phyloP scores from a whole-genome alignment of 495 filamentous ascomycete genomes.

The Aspergillus avenaceus region DNA sequence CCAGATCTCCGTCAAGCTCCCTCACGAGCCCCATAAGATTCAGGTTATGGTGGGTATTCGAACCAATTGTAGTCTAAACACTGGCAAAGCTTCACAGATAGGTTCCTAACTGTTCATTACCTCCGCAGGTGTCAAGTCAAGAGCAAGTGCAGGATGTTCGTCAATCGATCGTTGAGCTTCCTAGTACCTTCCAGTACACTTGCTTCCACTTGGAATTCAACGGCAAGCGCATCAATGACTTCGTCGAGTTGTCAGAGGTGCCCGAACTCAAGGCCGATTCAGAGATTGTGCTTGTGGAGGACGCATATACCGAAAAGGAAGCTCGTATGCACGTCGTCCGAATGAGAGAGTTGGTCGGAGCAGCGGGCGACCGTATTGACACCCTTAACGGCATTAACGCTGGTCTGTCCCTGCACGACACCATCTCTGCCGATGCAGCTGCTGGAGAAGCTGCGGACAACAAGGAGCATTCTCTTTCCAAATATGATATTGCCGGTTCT shows the following conservation, averaged over 20 bases:
- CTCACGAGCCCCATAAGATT: conserved; percentile 72
- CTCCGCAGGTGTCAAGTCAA: conserved; percentile 73
- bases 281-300: conserved; percentile 78
- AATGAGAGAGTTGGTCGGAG: conserved; percentile 87
- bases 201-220: conserved; percentile 97
- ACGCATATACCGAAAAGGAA: conserved; percentile 98
- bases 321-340: conserved; percentile 90
- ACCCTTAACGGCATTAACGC: conserved; percentile 81
- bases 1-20: conserved; percentile 77
- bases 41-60: conserved; percentile 68
- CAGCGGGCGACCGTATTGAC: conserved; percentile 82
- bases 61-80: not conserved
- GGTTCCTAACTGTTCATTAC: conserved; percentile 14
- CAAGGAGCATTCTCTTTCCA: conserved; percentile 54
- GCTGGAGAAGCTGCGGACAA: conserved; percentile 37
- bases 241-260: conserved; percentile 87
- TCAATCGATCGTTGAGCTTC: conserved; percentile 91
- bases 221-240: conserved; percentile 86
- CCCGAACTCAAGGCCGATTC: conserved; percentile 69
- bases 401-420: conserved; percentile 84
- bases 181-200: conserved; percentile 92
- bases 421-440: conserved; percentile 49
- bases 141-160: conserved; percentile 97
- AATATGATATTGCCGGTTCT: conserved; percentile 71
- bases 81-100: not conserved